Evolutionary conservation across 495 filamentous ascomycete genomes (phyloP), one percentile per base, ranked within the genome.

Genomic region (Talaromyces wortmannii): DNA sequence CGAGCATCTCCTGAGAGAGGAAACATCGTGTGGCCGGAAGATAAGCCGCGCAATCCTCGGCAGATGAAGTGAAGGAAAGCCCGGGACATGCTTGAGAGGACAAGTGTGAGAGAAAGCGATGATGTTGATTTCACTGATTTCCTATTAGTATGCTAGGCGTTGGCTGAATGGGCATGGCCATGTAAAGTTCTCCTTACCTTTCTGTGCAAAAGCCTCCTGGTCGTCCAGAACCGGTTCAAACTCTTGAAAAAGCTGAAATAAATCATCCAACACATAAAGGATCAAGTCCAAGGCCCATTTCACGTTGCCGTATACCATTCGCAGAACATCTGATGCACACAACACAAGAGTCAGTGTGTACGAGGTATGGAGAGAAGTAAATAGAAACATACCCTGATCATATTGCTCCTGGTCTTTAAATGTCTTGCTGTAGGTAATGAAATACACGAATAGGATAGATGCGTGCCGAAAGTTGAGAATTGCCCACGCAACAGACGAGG

Each of bases 41-140:
- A 61, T 13, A 81, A 60, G 44, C 68, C 67, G 43, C 72, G 73
- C 31, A 91, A 77, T 31, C 80, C 81, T 48, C 83, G 85, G 67
- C 84, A 89, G 53, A 83, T 77, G 43, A 83, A 84, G 15, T 78
- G 79, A 50, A 92, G 72, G 59, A 91, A 85, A 45, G 82, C 79
- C 10, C 90, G 83, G 12, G 87, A 85, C 58, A 87, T 83, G 50
- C 86, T 89, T 55, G 84, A 85, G 18, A 92, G 79, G 48, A 91
- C 71, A 48, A 91, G 72, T 56, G 89, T 74, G 23, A 95, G 74
- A 23, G 85, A 73, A 12, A 89, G 71, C 59, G 72, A 85, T 66
- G 64, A 72, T 18, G 70, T 77, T 7, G 69, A 51, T 66, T 79
- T 78, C 16, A 77, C 72, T 75, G 43, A 13, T 61, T 58, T 30